These are phyloP conservation scores for Trichoderma asperellum DNA, from an alignment of 2,329 filamentous ascomycete species.

Conservation along the genomic window DNA sequence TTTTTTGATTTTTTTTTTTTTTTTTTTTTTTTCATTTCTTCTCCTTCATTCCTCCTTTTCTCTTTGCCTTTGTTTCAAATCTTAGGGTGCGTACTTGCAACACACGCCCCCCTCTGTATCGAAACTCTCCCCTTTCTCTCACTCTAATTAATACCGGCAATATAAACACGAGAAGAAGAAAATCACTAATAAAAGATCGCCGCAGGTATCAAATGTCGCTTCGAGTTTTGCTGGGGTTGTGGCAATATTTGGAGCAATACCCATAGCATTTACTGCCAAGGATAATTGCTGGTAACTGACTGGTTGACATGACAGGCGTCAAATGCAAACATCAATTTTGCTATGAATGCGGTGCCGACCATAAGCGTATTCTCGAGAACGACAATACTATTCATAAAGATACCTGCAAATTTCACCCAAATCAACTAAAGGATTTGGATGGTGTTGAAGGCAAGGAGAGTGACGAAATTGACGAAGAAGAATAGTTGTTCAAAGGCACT, in stretches of 20 bases:
- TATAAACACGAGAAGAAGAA: background rate
- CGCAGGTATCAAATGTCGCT: conserved; percentile 42
- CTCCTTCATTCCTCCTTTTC: background rate
- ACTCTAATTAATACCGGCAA: background rate
- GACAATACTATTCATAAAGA: conserved; percentile 42
- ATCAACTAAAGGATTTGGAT: conserved; percentile 2
- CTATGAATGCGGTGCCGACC: conserved; percentile 44
- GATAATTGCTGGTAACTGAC: conserved; percentile 25
- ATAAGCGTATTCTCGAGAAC: conserved; percentile 38
- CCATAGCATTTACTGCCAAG: conserved; percentile 36
- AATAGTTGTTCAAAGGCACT: background rate
- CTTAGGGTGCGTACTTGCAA: conserved; percentile 25
- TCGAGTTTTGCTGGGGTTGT: conserved; percentile 45
- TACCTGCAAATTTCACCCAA: conserved; percentile 39
- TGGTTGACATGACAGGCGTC: conserved; percentile 33
- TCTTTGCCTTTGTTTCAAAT: background rate
- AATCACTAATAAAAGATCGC: background rate
- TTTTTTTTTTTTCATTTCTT: background rate
- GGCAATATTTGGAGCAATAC: conserved; percentile 31
- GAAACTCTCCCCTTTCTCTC: background rate
- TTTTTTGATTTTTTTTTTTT: background rate
- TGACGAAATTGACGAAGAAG: background rate
- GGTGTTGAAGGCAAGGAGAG: background rate
- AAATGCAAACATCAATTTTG: conserved; percentile 41
- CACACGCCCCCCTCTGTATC: background rate